Percentiles rank a stretch among this genome's conserved stretches.
phyloP scores from a whole-genome alignment of 306 rosid species.

The Hippophae tibetana region DNA sequence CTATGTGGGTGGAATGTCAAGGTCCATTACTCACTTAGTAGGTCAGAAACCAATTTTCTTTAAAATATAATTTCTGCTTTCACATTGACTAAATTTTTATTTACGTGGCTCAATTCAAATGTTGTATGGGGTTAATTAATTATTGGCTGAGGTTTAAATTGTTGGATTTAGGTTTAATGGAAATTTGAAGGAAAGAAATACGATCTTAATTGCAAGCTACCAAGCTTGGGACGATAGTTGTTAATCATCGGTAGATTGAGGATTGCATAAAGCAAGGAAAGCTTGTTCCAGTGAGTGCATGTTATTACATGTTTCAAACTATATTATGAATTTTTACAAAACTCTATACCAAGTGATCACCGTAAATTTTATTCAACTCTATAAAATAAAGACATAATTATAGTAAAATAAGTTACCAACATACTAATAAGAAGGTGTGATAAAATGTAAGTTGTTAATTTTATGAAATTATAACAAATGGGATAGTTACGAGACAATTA shows the following conservation, averaged over 20 bases:
- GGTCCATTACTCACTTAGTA: constrained; percentile 73
- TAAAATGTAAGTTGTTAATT: too few species aligned
- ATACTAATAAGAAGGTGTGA: too few species aligned
- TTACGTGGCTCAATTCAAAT: constrained; percentile 2
- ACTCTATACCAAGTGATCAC: too few species aligned
- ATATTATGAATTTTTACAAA: too few species aligned
- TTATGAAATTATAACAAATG: too few species aligned
- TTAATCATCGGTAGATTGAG: constrained; percentile 83
- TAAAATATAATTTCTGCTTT: background rate
- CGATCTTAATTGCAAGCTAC: constrained; percentile 47
- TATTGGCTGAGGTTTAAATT: background rate
- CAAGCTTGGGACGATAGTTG: constrained; percentile 33
- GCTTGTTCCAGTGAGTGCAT: constrained; percentile 59
- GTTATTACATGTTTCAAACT: constrained; percentile 39
- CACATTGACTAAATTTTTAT: background rate
- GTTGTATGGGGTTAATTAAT: background rate
- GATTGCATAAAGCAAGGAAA: constrained; percentile 67
- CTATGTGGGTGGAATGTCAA: constrained; percentile 60
- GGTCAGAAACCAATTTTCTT: constrained; percentile 3
- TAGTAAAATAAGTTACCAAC: too few species aligned
- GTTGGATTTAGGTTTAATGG: constrained; percentile 56
- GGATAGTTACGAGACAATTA: too few species aligned
- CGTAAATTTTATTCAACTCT: too few species aligned
- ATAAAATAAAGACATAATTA: too few species aligned
- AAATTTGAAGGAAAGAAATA: constrained; percentile 60